Evolutionary conservation across 2,329 filamentous ascomycete species (phyloP), one percentile per base, ranked within the genome.

Genomic region (Daldinia eschscholtzii): DNA sequence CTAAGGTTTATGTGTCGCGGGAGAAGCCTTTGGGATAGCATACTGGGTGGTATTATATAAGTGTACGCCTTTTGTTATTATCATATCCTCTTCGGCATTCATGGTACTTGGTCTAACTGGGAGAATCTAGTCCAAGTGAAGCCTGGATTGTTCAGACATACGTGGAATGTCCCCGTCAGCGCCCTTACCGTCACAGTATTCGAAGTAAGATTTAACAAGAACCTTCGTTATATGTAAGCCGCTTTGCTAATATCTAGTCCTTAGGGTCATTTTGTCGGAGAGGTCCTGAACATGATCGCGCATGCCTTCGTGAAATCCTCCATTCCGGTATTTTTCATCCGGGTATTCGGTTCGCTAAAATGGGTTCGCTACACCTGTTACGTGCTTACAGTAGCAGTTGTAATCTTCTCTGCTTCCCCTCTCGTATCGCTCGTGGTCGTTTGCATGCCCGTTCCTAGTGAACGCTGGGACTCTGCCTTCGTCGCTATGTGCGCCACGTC

Each of bases 31-130:
- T 20, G 55, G 55, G 9, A 44, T 57, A 1, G 23, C 55, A 2
- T 57, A 57, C 12, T 57, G 55, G 55, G 33, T 42, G 20, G 26
- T 44, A 3, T 15, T 57, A 28, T 57, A 57, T 20, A n/a, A 46
- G n/a, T 57, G 55, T 57, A 33, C 2, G 23, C 33, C 4, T 57
- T 23, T 35, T 44, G 9, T 41, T 5, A 7, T 12, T 30, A 7
- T 1, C 6, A 30, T 42, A 33, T 42, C 6, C 12, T n/a, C 12
- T 28, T 28, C 7, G 20, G 20, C 7, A 33, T 18, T 57, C 39
- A 6, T 15, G 13, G 20, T 23, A 23, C 20, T 33, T 18, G 13
- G 15, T n/a, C 39, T 57, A 10, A 57, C 15, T 33, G 0, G 13
- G 2, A 4, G 6, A 6, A 44, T 33, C 4, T 46, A 57, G 55